These are phyloP conservation scores for Cajanus cajan DNA, from an alignment of 306 rosid genomes.

Conservation along the genomic window DNA sequence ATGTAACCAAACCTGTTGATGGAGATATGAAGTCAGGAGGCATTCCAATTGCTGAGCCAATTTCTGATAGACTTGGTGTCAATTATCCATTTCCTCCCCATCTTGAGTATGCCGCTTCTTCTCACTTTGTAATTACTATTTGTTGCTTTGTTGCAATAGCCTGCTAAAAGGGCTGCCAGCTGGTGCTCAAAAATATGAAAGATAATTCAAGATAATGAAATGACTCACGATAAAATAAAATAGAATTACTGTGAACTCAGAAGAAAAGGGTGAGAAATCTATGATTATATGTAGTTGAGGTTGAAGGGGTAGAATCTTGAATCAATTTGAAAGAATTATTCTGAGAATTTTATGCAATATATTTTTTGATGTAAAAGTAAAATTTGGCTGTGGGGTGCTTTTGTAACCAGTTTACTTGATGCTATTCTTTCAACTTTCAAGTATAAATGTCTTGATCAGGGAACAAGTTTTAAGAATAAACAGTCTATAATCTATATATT, in stretches of 20 bases:
- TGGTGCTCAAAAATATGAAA: not conserved
- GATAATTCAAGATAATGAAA: conserved; percentile 14
- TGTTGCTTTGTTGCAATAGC: not conserved
- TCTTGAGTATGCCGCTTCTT: conserved; percentile 62
- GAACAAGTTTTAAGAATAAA: not conserved
- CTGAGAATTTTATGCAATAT: not conserved
- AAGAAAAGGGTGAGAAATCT: not conserved
- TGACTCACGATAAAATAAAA: not conserved
- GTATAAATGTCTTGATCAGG: not conserved
- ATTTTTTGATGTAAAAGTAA: not conserved
- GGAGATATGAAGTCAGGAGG: conserved; percentile 49
- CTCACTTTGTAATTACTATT: conserved; percentile 20
- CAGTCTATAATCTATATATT: not conserved
- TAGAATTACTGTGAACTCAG: not conserved
- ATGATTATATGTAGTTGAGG: not conserved
- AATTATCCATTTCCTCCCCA: conserved; percentile 93
- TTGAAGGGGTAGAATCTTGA: not conserved
- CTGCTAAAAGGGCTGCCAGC: not conserved
- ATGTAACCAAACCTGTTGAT: conserved; percentile 33
- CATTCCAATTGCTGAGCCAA: conserved; percentile 55
- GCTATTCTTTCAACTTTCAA: not conserved
- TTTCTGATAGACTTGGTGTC: conserved; percentile 83
- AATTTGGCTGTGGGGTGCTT: no score
- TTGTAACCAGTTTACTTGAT: conserved; percentile 8
- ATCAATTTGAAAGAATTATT: not conserved